Conservation (phyloP, 352 stramenopile genomes). For the Phytophthora pluvialis region DNA sequence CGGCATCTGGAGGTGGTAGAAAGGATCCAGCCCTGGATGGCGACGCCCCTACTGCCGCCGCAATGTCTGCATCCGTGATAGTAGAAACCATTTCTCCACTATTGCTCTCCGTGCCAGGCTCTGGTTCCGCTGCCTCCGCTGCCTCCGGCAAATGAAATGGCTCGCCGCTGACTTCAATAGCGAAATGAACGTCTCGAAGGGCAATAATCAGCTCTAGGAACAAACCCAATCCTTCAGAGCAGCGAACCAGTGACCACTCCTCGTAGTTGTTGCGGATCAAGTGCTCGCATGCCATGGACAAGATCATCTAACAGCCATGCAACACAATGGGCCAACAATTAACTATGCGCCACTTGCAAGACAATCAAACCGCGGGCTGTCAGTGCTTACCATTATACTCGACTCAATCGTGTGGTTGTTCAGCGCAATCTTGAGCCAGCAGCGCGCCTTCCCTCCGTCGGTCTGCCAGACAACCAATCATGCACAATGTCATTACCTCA, state of each 20-base stretch:
- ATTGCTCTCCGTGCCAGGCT: slow-evolving; percentile 21
- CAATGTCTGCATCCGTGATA: slow-evolving; percentile 45
- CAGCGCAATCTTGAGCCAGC: slow-evolving; percentile 82
- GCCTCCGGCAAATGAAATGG: slow-evolving; percentile 44
- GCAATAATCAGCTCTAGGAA: slow-evolving; percentile 84
- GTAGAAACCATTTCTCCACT: slow-evolving; percentile 35
- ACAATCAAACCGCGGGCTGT: background rate
- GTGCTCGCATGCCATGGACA: slow-evolving; percentile 75
- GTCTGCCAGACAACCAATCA: slow-evolving; percentile 39
- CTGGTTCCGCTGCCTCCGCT: slow-evolving; percentile 17
- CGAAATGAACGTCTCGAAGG: slow-evolving; percentile 72
- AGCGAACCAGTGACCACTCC: slow-evolving; percentile 83
- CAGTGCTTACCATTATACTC: slow-evolving; percentile 63
- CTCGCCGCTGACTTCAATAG: slow-evolving; percentile 68
- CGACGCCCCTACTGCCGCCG: slow-evolving; percentile 35
- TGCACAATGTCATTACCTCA: background rate
- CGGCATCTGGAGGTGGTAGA: slow-evolving; percentile 19
- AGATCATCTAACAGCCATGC: slow-evolving; percentile 64
- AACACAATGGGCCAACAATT: slow-evolving; percentile 5
- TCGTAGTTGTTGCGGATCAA: slow-evolving; percentile 81
- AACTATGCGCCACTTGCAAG: slow-evolving; percentile 11
- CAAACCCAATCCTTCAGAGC: slow-evolving; percentile 67
- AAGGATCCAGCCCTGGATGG: slow-evolving; percentile 39
- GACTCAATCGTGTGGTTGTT: slow-evolving; percentile 84
- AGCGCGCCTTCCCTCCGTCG: slow-evolving; percentile 67